Evolutionary conservation across 805 yeast species (phyloP).

Genomic region (Hanseniaspora lachancei): DNA sequence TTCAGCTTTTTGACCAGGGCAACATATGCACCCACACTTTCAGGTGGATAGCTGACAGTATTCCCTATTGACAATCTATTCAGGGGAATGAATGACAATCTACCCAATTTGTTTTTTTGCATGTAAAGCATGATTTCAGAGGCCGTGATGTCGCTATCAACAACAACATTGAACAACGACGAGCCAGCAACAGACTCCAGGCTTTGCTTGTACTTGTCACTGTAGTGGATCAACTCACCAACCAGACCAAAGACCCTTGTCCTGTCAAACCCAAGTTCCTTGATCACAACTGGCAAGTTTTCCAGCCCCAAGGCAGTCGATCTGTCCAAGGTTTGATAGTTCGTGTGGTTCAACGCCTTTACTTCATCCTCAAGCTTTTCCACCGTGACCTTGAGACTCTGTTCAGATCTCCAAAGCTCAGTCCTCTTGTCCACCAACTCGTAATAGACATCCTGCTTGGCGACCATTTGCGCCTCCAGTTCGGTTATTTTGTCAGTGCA

Average conservation of each 20-base stretch:
- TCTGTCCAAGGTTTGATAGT: constrained; percentile 65
- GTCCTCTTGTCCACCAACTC: constrained; percentile 54
- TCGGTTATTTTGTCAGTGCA: constrained; percentile 29
- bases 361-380: constrained; percentile 46
- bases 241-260: constrained; percentile 69
- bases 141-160: constrained; percentile 77
- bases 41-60: constrained; percentile 44
- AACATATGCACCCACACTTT: constrained; percentile 40
- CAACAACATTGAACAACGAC: constrained; percentile 76
- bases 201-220: constrained; percentile 71
- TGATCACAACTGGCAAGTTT: constrained; percentile 52
- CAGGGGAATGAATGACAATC: constrained; percentile 84
- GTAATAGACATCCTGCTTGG: constrained; percentile 32
- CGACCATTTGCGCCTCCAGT: constrained; percentile 24
- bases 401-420: constrained; percentile 65
- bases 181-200: constrained; percentile 84
- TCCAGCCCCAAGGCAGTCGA: constrained; percentile 55
- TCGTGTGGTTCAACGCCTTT: constrained; percentile 42
- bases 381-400: constrained; percentile 43
- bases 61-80: constrained; percentile 42
- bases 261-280: constrained; percentile 38
- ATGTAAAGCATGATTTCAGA: constrained; percentile 65
- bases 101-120: constrained; percentile 54
- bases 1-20: constrained; percentile 69
- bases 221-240: constrained; percentile 70